Evolutionary conservation across 2,329 filamentous ascomycete species (phyloP), one percentile per base, ranked within the genome.

Genomic region (Hymenoscyphus salicellus): DNA sequence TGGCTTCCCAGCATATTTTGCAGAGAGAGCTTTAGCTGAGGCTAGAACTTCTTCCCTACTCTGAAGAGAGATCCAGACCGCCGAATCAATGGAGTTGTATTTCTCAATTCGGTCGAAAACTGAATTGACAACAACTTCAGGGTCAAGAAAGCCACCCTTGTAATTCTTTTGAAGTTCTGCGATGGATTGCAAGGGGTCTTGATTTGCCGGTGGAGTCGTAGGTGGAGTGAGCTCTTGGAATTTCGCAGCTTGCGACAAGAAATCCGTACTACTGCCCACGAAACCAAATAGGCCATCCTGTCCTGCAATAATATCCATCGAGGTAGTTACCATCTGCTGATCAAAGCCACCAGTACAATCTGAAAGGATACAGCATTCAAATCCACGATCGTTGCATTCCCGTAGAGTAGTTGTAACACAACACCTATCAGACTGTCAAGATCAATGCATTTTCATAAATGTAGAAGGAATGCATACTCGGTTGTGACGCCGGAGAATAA

Each of bases 371-470:
- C 84, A 86, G 73, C 82, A 85, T 70, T 87, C 83, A 67, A 85
- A 86, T 0, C 85, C 85, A n/a, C 85, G 80, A 69, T 87, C 85
- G 64, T 83, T 84, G 36, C 82, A 83, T 73, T 87, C 85, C 43
- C 84, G 77, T 1, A 84, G 77, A 0, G 83, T 84, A 0, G 82
- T 83, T 8, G 81, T 81, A 60, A 87, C 84, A 69, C 84, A 86
- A 68, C 83, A 84, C 69, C 75, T 74, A 20, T 14, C n/a, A 3
- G 10, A 20, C 16, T 11, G 30, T 71, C 20, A 72, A 63, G 10
- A n/a, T 14, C 55, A 49, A 3, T 41, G n/a, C 17, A 11, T 2
- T 49, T 14, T 26, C 23, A 20, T 38, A 57, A 5, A 28, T 60
- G 60, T 17, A 20, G n/a, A 20, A 7, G 5, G 20, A 57, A 60